These are phyloP conservation scores for Bromus sterilis DNA, from an alignment of 176 grass and related monocot species.

Conservation along the genomic window DNA sequence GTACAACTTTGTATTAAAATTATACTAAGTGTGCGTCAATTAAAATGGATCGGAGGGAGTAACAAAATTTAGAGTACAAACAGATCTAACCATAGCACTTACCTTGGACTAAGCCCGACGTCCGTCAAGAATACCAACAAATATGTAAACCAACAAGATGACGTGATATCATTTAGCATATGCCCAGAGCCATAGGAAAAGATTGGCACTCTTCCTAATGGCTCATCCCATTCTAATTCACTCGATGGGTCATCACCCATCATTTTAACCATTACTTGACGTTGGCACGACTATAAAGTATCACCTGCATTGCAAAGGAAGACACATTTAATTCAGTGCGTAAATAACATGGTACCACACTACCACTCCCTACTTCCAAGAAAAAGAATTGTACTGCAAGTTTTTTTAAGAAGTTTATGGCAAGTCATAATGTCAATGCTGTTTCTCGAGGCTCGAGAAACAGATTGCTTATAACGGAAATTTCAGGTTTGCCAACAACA, in stretches of 20 bases:
- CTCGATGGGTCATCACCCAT: constrained; percentile 8
- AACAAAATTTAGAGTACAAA: background rate
- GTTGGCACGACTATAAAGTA: background rate
- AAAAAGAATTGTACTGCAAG: background rate
- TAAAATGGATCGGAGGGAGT: too few relatives aligned
- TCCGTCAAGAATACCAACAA: constrained; percentile 84
- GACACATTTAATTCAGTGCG: background rate
- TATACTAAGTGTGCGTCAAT: too few relatives aligned
- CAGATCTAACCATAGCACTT: background rate
- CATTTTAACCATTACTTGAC: constrained; percentile 46
- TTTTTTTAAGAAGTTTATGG: background rate
- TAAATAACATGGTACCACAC: background rate
- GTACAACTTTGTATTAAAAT: too few relatives aligned
- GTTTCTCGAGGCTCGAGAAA: background rate
- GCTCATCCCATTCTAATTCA: constrained; percentile 42
- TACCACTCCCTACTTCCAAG: background rate
- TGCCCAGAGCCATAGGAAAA: constrained; percentile 91
- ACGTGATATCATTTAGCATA: constrained; percentile 99
- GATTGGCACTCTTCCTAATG: constrained; percentile 57
- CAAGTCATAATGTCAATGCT: background rate
- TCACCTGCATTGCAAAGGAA: constrained; percentile 24
- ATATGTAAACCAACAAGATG: constrained; percentile 97
- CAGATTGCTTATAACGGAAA: background rate
- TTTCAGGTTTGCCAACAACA: background rate
- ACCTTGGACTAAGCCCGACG: constrained; percentile 81